These are phyloP conservation scores for Paramecium tetraurelia DNA, from an alignment of 73 alveolate species.

Conservation along the genomic window DNA sequence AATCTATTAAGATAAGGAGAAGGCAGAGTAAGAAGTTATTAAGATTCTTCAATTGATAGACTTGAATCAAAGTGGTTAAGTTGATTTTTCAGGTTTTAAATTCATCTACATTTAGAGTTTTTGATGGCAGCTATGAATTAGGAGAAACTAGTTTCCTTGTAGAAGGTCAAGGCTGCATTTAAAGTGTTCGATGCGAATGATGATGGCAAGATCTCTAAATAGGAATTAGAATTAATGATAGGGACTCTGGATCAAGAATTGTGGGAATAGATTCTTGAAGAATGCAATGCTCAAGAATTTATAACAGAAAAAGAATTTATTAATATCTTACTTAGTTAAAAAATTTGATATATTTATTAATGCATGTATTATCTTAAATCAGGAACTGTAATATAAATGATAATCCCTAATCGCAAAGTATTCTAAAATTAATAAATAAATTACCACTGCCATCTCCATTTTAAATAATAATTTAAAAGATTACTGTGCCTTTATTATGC, in stretches of 20 bases:
- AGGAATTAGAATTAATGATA: conserved; percentile 4
- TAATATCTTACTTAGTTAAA: conserved; percentile 10
- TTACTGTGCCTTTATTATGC: background rate
- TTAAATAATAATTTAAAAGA: background rate
- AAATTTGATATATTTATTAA: background rate
- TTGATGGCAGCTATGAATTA: conserved; percentile 54
- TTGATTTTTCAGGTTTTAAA: conserved; percentile 19
- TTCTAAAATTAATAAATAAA: background rate
- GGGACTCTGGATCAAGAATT: conserved; percentile 4
- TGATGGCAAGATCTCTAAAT: conserved; percentile 43
- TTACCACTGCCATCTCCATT: background rate
- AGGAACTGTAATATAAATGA: background rate
- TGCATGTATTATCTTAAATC: background rate
- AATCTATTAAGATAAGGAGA: background rate
- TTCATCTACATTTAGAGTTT: background rate
- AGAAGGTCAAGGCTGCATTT: conserved; percentile 45
- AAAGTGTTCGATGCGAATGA: conserved; percentile 40
- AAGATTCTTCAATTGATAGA: conserved; percentile 5
- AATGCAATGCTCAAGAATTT: conserved; percentile 33
- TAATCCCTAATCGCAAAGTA: background rate
- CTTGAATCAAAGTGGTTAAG: conserved; percentile 40
- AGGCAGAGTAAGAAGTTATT: conserved; percentile 30
- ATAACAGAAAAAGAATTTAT: conserved; percentile 44
- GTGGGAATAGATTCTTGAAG: conserved; percentile 51
- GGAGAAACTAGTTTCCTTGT: background rate